Evolutionary conservation across 768 basidiomycete genomes (phyloP), one percentile per base, ranked within the genome.

Genomic region (Leucocoprinus birnbaumii): DNA sequence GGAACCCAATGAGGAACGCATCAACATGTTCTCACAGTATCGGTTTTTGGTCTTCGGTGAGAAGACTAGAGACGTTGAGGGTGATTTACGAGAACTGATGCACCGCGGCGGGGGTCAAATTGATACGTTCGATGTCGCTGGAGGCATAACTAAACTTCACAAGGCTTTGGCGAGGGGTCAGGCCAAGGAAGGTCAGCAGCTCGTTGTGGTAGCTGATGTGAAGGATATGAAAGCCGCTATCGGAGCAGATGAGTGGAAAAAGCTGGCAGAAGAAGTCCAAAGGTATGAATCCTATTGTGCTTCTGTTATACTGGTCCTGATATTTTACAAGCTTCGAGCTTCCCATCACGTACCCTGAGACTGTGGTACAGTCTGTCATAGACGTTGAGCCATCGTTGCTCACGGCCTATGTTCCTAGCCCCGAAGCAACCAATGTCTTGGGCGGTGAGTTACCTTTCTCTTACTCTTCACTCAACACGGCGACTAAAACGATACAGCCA

Each of bases 1-100:
- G 89, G 80, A 85, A 55, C 84, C 84, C 0, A 85, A 84, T 51
- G 84, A 87, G 62, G 82, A 75, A 53, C 75, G 89, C 8, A 61
- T 81, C 8, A 73, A 75, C 45, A 71, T 91, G 62, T 73, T 91
- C 27, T 65, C 67, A 4, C 65, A 67, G 0, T 79, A 73, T 56
- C 74, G 84, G 7, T 89, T 90, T 61, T 62, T 90, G 6, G 82
- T 84, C 51, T 69, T 85, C 4, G 78, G 79, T 1, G 85, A 87
- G 59, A 80, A 76, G 46, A 73, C 73, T 0, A 71, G 78, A n/a
- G 75, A 81, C 35, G 63, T 74, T 0, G 77, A 79, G 18, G 66
- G 64, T 5, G 80, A 81, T 21, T 67, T 83, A 21, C 73, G 76
- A 53, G 83, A 83, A 14, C 64, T 88, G 41, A 72, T 89, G 48